Percentiles rank a stretch among this genome's conserved stretches.
phyloP scores from a whole-genome alignment of 2,329 filamentous ascomycete genomes.

The Blastomyces parvus region DNA sequence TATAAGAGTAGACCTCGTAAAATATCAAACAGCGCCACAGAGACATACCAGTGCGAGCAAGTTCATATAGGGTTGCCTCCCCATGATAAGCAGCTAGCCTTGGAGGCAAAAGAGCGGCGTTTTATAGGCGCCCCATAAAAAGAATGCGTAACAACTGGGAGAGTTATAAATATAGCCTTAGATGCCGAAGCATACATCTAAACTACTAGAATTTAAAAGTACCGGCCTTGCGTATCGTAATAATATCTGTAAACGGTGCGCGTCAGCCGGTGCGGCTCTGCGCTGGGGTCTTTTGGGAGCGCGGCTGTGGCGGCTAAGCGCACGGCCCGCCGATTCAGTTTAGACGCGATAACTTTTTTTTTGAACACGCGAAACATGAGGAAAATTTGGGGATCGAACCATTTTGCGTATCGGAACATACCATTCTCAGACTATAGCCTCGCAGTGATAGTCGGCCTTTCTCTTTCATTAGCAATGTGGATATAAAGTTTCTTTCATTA shows the following conservation, averaged over 20 bases:
- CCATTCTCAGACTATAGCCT: background rate
- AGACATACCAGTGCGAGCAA: constrained; percentile 38
- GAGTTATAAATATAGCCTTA: background rate
- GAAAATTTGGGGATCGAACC: background rate
- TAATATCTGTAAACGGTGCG: background rate
- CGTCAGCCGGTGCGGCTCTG: background rate
- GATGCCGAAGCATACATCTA: background rate
- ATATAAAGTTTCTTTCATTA: background rate
- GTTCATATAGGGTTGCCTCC: constrained; percentile 38
- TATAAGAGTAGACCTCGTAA: background rate
- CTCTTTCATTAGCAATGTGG: background rate
- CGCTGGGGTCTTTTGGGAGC: background rate
- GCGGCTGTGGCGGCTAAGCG: constrained; percentile 18
- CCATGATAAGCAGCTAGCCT: constrained; percentile 26
- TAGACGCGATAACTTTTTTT: constrained; percentile 14
- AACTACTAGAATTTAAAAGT: background rate
- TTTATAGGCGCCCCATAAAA: background rate
- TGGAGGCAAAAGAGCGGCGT: background rate
- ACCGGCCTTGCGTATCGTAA: background rate
- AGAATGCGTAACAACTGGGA: background rate
- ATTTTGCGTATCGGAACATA: background rate
- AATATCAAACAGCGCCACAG: background rate
- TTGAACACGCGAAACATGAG: background rate
- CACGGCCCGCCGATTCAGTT: constrained; percentile 26
- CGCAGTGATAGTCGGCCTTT: background rate